Conservation (phyloP, 2,329 filamentous ascomycete genomes). For the Colletotrichum melonis region DNA sequence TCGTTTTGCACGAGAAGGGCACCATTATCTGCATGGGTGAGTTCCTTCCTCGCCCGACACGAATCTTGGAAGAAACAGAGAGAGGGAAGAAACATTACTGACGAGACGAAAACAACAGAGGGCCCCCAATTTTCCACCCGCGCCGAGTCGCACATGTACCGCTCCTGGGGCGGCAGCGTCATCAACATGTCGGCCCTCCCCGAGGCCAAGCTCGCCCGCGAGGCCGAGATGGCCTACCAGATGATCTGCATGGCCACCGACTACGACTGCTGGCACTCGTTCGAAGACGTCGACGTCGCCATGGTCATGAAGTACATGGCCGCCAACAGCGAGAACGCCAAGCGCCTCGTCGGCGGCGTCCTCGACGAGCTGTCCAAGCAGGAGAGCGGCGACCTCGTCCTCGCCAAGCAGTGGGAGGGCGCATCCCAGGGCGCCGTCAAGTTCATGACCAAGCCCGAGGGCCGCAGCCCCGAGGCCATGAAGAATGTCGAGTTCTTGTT, state of each 20-base stretch:
- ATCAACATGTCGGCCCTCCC: conserved; percentile 99
- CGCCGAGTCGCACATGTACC: conserved; percentile 95
- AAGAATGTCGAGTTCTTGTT: conserved; percentile 89
- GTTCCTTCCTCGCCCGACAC: conserved; percentile 41
- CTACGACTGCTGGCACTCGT: conserved; percentile 97
- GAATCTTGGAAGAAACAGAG: too few relatives aligned
- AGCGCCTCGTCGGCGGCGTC: conserved; percentile 85
- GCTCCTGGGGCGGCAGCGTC: conserved; percentile 89
- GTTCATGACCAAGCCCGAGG: conserved; percentile 84
- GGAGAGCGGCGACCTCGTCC: conserved; percentile 79
- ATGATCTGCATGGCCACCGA: conserved; percentile 99
- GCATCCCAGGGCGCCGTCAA: conserved; percentile 80
- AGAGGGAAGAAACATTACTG: too few relatives aligned
- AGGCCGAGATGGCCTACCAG: conserved; percentile 96
- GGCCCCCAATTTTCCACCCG: conserved; percentile 98
- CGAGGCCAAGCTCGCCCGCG: conserved; percentile 94
- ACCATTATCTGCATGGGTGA: conserved; percentile 91
- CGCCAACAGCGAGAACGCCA: conserved; percentile 89
- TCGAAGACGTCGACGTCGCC: conserved; percentile 88
- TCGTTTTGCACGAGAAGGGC: conserved; percentile 85
- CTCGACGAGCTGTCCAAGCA: conserved; percentile 85
- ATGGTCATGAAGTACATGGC: conserved; percentile 99
- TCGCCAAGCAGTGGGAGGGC: conserved; percentile 84
- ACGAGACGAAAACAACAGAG: conserved; percentile 63
- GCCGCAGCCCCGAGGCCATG: conserved; percentile 78